phyloP scores from a whole-genome alignment of 805 yeast species.

The Ogataea glucozyma region DNA sequence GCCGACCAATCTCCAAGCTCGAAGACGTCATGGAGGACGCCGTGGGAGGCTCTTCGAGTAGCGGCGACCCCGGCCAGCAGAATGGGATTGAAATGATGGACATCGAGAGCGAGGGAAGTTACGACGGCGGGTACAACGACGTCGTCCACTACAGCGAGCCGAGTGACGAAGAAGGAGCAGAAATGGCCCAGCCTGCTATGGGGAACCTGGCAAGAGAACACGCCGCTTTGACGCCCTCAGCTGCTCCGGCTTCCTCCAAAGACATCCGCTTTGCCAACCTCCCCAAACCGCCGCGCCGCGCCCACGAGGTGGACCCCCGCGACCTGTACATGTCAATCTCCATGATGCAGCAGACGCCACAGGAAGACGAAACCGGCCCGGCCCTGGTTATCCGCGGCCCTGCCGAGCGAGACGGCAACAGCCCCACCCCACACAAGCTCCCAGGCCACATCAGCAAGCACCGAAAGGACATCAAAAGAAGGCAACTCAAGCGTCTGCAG shows the following conservation, averaged over 20 bases:
- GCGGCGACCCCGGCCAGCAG: slow-evolving; percentile 21
- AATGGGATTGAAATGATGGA: slow-evolving; percentile 15
- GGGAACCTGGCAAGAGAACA: no score
- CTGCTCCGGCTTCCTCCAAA: no score
- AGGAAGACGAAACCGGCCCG: slow-evolving; percentile 65
- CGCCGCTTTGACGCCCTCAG: no score
- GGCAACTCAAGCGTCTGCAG: slow-evolving; percentile 23
- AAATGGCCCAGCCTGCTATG: neutral
- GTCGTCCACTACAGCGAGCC: slow-evolving; percentile 44
- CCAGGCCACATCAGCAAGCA: slow-evolving; percentile 26
- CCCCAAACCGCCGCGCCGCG: slow-evolving; percentile 52
- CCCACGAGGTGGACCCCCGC: slow-evolving; percentile 66
- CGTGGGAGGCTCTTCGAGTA: slow-evolving; percentile 22
- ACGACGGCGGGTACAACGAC: slow-evolving; percentile 14
- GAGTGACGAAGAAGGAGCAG: slow-evolving; percentile 34
- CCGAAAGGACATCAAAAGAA: slow-evolving; percentile 24
- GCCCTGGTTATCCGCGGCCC: slow-evolving; percentile 80
- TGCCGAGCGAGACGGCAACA: slow-evolving; percentile 58
- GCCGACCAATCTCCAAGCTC: slow-evolving; percentile 7
- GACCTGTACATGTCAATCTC: slow-evolving; percentile 85
- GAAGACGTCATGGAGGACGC: slow-evolving; percentile 22
- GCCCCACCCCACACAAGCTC: no score
- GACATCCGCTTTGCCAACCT: slow-evolving; percentile 61
- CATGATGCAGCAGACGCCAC: slow-evolving; percentile 63
- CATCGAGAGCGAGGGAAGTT: slow-evolving; percentile 7